Evolutionary conservation across 2,329 filamentous ascomycete genomes (phyloP).

Genomic region (Phialophora macrospora): DNA sequence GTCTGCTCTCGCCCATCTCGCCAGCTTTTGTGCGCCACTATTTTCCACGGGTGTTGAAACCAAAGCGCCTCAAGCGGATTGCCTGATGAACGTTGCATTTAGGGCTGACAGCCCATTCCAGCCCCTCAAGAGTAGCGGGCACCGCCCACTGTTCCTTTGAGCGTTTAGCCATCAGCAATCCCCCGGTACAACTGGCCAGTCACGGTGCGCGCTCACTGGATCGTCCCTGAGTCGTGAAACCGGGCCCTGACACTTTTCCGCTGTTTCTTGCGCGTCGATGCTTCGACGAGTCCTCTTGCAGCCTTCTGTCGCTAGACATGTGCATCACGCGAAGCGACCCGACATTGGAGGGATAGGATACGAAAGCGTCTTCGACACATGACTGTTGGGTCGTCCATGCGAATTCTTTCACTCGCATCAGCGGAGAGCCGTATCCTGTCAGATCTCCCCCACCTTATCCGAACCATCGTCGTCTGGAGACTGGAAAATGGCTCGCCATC

Average conservation of each 20-base stretch:
- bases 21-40: neutral
- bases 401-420: slow-evolving; percentile 21
- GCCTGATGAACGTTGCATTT: slow-evolving; percentile 25
- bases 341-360: neutral
- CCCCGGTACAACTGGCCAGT: slow-evolving; percentile 7
- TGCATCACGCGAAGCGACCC: neutral
- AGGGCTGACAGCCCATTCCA: slow-evolving; percentile 21
- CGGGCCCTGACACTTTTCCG: neutral
- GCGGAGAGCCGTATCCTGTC: slow-evolving; percentile 21
- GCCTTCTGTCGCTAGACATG: neutral
- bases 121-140: neutral
- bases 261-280: neutral
- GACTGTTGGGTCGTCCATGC: slow-evolving; percentile 7
- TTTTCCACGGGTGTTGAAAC: neutral
- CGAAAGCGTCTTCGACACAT: neutral
- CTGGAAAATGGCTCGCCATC: slow-evolving; percentile 7
- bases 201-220: neutral
- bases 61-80: neutral
- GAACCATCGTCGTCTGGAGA: slow-evolving; percentile 9
- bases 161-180: neutral
- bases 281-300: neutral
- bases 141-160: neutral
- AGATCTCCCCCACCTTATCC: slow-evolving; percentile 4
- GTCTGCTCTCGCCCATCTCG: neutral
- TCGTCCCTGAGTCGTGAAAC: slow-evolving; percentile 1